Evolutionary conservation across 768 basidiomycete species (phyloP).

Genomic region (Leccinum subtestaceum): DNA sequence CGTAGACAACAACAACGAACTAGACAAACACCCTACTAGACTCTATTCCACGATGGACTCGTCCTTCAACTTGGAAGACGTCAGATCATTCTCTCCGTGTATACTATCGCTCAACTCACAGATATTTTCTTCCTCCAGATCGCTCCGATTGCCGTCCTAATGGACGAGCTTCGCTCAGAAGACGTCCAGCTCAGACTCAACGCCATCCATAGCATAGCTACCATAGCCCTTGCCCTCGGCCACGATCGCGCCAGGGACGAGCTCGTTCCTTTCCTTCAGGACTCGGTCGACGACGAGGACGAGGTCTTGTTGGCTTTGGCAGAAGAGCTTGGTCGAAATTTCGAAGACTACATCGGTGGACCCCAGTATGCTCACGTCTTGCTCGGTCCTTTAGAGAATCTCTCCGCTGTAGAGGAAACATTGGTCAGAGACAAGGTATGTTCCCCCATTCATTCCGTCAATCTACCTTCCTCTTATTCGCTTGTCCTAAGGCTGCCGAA

Average conservation of each 20-base stretch:
- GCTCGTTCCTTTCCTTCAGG: constrained; percentile 94
- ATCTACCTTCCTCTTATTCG: constrained; percentile 2
- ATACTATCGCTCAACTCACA: constrained; percentile 16
- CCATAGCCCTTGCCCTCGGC: constrained; percentile 95
- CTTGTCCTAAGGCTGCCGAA: constrained; percentile 74
- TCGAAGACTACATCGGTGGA: constrained; percentile 95
- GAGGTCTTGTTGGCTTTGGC: constrained; percentile 94
- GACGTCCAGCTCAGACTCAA: constrained; percentile 95
- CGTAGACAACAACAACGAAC: background rate
- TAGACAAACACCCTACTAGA: background rate
- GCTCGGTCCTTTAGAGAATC: constrained; percentile 89
- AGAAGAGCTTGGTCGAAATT: constrained; percentile 89
- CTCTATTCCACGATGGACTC: constrained; percentile 52
- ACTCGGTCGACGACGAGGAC: constrained; percentile 99
- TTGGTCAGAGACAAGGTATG: constrained; percentile 94
- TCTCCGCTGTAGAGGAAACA: constrained; percentile 96
- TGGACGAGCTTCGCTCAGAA: constrained; percentile 97
- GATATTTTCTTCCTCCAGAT: constrained; percentile 46
- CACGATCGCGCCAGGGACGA: constrained; percentile 94
- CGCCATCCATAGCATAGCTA: constrained; percentile 95
- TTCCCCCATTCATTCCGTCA: background rate
- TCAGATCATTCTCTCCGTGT: constrained; percentile 33
- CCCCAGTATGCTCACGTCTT: constrained; percentile 81
- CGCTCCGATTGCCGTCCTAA: constrained; percentile 92
- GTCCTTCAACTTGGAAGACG: constrained; percentile 66